These are phyloP conservation scores for Strigomonas galati DNA, from an alignment of 208 protist species.

Conservation along the genomic window DNA sequence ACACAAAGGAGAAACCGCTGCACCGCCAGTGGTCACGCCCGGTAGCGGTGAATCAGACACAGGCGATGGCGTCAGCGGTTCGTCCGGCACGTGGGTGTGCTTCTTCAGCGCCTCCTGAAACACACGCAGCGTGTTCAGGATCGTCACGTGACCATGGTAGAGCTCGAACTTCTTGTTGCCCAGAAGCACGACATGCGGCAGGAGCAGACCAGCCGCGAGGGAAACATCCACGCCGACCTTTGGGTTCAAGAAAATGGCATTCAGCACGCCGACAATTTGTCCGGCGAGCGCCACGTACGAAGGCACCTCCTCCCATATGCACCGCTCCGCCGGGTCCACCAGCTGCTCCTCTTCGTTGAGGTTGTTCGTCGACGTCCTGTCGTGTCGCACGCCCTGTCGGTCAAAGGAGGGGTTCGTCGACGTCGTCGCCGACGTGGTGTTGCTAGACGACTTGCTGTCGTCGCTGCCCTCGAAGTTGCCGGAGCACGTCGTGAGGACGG, in stretches of 20 bases:
- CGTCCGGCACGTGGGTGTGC: background rate
- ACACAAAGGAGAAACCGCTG: background rate
- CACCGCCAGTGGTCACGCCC: background rate
- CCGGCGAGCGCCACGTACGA: slow-evolving; percentile 46
- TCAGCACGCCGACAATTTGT: slow-evolving; percentile 40
- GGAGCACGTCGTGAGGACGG: background rate
- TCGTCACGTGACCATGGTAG: slow-evolving; percentile 51
- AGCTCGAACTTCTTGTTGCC: slow-evolving; percentile 43
- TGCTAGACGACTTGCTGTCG: background rate
- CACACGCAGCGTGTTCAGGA: slow-evolving; percentile 37
- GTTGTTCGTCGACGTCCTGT: background rate
- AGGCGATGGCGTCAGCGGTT: background rate
- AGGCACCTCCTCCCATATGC: slow-evolving; percentile 46
- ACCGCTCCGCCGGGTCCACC: slow-evolving; percentile 3
- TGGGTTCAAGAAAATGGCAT: slow-evolving; percentile 24
- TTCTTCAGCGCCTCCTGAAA: background rate
- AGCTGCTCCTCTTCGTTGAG: background rate
- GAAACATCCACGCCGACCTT: slow-evolving; percentile 38
- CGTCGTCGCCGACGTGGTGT: background rate
- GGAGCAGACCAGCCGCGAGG: slow-evolving; percentile 33
- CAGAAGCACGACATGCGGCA: slow-evolving; percentile 41
- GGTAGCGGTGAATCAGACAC: background rate
- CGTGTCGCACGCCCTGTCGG: background rate
- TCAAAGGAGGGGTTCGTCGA: slow-evolving; percentile 10
- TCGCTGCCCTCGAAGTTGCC: background rate